Percentiles rank a stretch among this genome's conserved stretches.
phyloP scores from a whole-genome alignment of 2,329 filamentous ascomycete species.

The Apiospora aurea region DNA sequence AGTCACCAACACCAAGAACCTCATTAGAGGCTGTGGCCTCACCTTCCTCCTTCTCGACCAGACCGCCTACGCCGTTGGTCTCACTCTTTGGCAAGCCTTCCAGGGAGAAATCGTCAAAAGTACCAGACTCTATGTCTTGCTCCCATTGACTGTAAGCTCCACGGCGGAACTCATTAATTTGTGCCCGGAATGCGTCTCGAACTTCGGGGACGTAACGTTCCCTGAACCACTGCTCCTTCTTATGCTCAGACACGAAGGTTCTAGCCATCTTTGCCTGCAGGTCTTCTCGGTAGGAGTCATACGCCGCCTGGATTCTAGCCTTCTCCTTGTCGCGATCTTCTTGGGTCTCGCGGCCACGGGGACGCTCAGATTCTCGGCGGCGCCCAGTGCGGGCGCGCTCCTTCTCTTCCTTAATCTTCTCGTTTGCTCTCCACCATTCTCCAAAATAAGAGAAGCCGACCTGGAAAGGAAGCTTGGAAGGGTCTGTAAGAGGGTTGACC shows the following conservation, averaged over 20 bases:
- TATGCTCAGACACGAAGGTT: conserved; percentile 89
- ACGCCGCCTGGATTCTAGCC: conserved; percentile 75
- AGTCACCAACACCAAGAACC: conserved; percentile 88
- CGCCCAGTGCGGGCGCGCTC: conserved; percentile 75
- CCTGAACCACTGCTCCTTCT: conserved; percentile 96
- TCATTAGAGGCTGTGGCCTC: conserved; percentile 92
- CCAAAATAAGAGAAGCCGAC: conserved; percentile 87
- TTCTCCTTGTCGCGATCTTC: conserved; percentile 84
- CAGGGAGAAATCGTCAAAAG: conserved; percentile 93
- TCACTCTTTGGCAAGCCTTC: conserved; percentile 95
- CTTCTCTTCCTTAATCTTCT: conserved; percentile 82
- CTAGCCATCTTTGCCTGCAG: conserved; percentile 82
- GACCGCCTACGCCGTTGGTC: conserved; percentile 82
- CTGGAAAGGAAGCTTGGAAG: conserved; percentile 76
- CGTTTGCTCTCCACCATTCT: conserved; percentile 86
- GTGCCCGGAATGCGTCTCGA: conserved; percentile 74
- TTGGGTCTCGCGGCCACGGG: conserved; percentile 69
- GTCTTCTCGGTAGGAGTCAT: conserved; percentile 73
- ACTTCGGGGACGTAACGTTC: conserved; percentile 91
- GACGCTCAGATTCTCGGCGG: conserved; percentile 68
- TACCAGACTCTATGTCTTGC: conserved; percentile 80
- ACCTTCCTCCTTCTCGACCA: conserved; percentile 93
- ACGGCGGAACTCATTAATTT: conserved; percentile 81
- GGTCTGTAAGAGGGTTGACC: conserved; percentile 75
- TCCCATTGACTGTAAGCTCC: conserved; percentile 87